Base-by-base conservation (phyloP, 2,329 filamentous ascomycete genomes). In the Rachicladosporium sp. region DNA sequence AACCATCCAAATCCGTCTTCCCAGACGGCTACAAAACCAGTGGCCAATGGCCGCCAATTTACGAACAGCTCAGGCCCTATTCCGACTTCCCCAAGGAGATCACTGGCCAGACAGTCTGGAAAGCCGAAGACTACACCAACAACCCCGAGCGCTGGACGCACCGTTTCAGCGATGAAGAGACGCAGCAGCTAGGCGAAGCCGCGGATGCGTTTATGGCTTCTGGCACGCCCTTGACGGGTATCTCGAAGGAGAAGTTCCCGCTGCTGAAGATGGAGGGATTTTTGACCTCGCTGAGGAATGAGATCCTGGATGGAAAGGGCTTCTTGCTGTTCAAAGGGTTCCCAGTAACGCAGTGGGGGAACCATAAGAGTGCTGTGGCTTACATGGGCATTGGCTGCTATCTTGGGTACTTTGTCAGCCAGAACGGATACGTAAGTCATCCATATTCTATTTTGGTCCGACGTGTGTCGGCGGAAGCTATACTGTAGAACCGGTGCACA, bases 241-340 rank as follows among this genome's bases (percentile, higher is more conserved):
- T 89, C 43, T 70, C 71, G 15, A 71, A 70, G 65, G 62, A 61
- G 29, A 76, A 76, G 54, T 84, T 83, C 58, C 64, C 61, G 3
- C 69, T 84, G 1, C 74, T 76, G 9, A 67, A 61, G 10, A 68
- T 84, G 31, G 62, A 67, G 6, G 47, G 54, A 2, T 69, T 74
- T 40, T 64, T 84, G 11, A 60, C 58, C 4, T 60, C 68, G 2
- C 68, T 84, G 44, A 71, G 76, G 36, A 66, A 71, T 11, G 80
- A 83, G 45, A 65, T 83, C n/a, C 62, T 93, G 41, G 75, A 93
- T 56, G 86, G 84, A 47, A 91, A 91, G 54, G 87, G 87, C 10
- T 93, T 93, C 64, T 82, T 91, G 46, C 72, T 93, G 10, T 91
- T 93, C 69, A 93, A 91, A 59, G 78, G 81, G 37, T 80, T 93